Evolutionary conservation across 129 eudicot species (phyloP).

Genomic region (Heracleum sosnowskyi): DNA sequence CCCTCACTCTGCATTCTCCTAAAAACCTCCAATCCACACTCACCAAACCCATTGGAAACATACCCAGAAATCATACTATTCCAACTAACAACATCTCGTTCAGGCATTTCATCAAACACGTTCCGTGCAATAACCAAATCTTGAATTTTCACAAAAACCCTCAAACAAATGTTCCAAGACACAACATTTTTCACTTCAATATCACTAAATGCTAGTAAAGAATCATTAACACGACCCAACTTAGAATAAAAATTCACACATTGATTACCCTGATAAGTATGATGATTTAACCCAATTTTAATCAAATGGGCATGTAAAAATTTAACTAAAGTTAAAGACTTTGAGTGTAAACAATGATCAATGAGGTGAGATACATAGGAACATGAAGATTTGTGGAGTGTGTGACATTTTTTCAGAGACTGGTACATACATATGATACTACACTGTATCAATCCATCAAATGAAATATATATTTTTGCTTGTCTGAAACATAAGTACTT

Average conservation of each 20-base stretch:
- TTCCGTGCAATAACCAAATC: slow-evolving; percentile 37
- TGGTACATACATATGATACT: slow-evolving; percentile 27
- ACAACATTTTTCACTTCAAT: slow-evolving; percentile 44
- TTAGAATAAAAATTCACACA: slow-evolving; percentile 48
- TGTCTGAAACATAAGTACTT: too few species aligned
- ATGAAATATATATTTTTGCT: too few species aligned
- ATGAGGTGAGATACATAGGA: slow-evolving; percentile 39
- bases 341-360: slow-evolving; percentile 30
- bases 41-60: slow-evolving; percentile 28
- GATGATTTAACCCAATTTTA: slow-evolving; percentile 37
- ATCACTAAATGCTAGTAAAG: slow-evolving; percentile 48
- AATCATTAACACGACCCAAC: slow-evolving; percentile 28
- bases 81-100: slow-evolving; percentile 66
- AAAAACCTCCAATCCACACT: slow-evolving; percentile 26
- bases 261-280: slow-evolving; percentile 55
- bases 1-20: slow-evolving; percentile 37
- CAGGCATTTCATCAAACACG: slow-evolving; percentile 62
- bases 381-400: slow-evolving; percentile 13
- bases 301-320: slow-evolving; percentile 55
- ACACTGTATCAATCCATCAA: not conserved
- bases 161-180: slow-evolving; percentile 78
- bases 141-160: slow-evolving; percentile 27
- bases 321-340: slow-evolving; percentile 33
- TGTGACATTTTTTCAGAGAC: slow-evolving; percentile 8
- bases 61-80: slow-evolving; percentile 54